These are phyloP conservation scores for Kodamaea laetipori DNA, from an alignment of 805 yeast species.

Conservation along the genomic window DNA sequence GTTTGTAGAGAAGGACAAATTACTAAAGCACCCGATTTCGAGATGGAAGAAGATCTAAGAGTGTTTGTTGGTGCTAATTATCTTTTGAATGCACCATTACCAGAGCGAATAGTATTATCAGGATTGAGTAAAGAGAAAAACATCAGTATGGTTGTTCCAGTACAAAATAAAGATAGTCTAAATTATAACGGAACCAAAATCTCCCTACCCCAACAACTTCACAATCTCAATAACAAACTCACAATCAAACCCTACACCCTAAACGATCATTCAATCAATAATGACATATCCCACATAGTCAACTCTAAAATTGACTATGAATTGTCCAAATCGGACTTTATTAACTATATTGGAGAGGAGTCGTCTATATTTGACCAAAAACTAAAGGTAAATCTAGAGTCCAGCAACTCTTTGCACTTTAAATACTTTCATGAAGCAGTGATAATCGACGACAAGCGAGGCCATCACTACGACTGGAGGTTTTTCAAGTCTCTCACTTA, in stretches of 20 bases:
- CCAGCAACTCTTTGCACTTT: not conserved
- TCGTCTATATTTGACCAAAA: constrained; percentile 7
- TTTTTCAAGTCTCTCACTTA: constrained; percentile 26
- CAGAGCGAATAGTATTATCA: constrained; percentile 32
- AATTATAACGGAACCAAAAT: too few relatives aligned
- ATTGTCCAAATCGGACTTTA: not conserved
- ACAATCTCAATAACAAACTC: too few relatives aligned
- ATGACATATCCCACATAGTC: constrained; percentile 3
- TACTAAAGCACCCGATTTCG: not conserved
- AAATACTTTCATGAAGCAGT: constrained; percentile 45
- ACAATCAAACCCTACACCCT: too few relatives aligned
- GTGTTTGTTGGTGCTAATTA: constrained; percentile 35
- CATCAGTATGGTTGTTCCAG: constrained; percentile 27
- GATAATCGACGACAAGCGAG: constrained; percentile 21
- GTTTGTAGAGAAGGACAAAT: not conserved
- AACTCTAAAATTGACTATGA: not conserved
- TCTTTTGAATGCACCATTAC: constrained; percentile 29
- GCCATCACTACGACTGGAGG: constrained; percentile 41
- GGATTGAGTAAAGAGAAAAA: constrained; percentile 24
- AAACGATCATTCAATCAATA: constrained; percentile 3
- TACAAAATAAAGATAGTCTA: too few relatives aligned
- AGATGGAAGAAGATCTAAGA: constrained; percentile 2
- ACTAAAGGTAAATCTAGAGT: not conserved
- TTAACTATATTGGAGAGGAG: constrained; percentile 4
- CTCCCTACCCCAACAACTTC: too few relatives aligned